Base-by-base conservation (phyloP, 2,329 filamentous ascomycete species). In the Zalaria obscura region DNA sequence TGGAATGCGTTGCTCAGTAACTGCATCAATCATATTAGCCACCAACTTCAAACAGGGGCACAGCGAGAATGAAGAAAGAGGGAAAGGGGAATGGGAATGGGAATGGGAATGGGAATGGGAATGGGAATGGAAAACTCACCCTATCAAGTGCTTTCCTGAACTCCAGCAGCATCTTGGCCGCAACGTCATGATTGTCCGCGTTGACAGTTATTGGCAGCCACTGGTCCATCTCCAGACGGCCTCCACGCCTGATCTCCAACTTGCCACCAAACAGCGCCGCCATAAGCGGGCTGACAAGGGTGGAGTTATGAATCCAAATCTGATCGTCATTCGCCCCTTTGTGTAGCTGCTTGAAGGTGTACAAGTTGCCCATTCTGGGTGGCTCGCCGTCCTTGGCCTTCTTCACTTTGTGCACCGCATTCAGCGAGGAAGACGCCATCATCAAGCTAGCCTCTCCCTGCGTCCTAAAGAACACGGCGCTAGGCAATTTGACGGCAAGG, bases 141-240 rank as follows among this genome's bases (percentile, higher is more conserved):
- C 52, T 44, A 36, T 61, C 56, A 26, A 64, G 41, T 1, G 53
- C 54, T 42, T 61, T 59, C 5, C 55, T 51, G 35, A 61, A 56
- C 37, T 63, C 56, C 32, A 63, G 41, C 5, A 63, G 33, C 6
- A 55, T 49, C 36, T 53, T 56, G 2, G 48, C 47, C 3, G 49
- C 48, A 26, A 47, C 51, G n/a, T 46, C 40, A 1, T 36, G 39
- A 25, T 49, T 40, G 3, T 42, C 28, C 4, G 48, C 48, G 5
- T 47, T 35, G 18, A 62, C 42, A 25, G 43, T 47, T 36, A 63
- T 56, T 2, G 51, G 51, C 5, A 64, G 46, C 59, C 61, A 65
- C 2, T 49, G 51, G 37, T 64, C 59, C 50, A 64, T 55, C 5
- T 48, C 43, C 11, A 65, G 32, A 1, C 36, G 42, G 3, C 52